Evolutionary conservation across 768 basidiomycete genomes (phyloP).

Genomic region (Phallus indusiatus): DNA sequence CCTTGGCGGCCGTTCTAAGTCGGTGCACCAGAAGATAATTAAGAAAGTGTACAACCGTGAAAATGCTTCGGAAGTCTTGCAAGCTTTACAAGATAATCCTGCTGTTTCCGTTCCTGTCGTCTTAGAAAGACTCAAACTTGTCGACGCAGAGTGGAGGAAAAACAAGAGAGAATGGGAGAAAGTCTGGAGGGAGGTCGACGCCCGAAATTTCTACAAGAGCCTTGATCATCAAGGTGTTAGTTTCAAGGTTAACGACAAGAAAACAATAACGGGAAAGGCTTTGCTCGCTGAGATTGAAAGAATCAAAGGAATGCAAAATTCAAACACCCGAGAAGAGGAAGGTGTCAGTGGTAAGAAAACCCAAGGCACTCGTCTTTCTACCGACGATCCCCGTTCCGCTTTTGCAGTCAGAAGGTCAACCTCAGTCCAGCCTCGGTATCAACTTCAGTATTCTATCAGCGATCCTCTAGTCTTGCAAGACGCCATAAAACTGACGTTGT

Average conservation of each 20-base stretch:
- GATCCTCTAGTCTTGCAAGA: constrained; percentile 81
- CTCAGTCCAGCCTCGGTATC: constrained; percentile 32
- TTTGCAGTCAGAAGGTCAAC: constrained; percentile 21
- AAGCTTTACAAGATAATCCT: constrained; percentile 87
- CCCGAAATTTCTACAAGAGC: constrained; percentile 96
- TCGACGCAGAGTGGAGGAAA: constrained; percentile 95
- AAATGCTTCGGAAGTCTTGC: constrained; percentile 62
- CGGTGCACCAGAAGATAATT: constrained; percentile 85
- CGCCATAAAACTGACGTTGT: constrained; percentile 79
- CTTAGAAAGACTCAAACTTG: constrained; percentile 77
- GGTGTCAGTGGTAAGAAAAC: neutral
- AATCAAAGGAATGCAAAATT: constrained; percentile 50
- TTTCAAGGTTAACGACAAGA: constrained; percentile 96
- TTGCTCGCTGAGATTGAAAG: constrained; percentile 75
- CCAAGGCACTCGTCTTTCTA: neutral
- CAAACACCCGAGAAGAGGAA: constrained; percentile 18
- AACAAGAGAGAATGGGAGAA: constrained; percentile 92
- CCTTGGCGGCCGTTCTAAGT: constrained; percentile 81
- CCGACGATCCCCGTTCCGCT: neutral
- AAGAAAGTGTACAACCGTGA: constrained; percentile 91
- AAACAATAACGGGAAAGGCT: constrained; percentile 73
- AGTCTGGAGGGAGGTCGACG: constrained; percentile 94
- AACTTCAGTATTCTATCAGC: constrained; percentile 70
- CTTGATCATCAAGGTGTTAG: constrained; percentile 92
- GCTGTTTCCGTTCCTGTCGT: constrained; percentile 88